Percentiles rank a stretch among this genome's conserved stretches.
Conservation (phyloP, 148 eudicot species). For the Silene conica region DNA sequence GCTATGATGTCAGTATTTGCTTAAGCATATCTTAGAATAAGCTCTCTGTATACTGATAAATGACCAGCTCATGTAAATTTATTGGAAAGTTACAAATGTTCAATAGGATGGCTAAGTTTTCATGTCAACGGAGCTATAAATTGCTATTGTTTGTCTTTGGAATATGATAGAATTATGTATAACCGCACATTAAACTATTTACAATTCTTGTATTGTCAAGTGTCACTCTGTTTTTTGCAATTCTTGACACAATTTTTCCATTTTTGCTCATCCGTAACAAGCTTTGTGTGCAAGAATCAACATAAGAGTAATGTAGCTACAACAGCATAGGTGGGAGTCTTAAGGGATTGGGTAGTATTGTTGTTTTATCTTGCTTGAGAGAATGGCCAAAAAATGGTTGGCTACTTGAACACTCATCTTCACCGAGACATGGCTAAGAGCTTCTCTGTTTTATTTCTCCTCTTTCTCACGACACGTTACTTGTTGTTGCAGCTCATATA, state of each 20-base stretch:
- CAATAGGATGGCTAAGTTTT: neutral
- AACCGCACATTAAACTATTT: neutral
- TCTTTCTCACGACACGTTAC: neutral
- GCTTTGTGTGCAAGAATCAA: neutral
- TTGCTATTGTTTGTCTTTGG: neutral
- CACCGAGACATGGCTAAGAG: neutral
- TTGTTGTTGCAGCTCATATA: conserved; percentile 78
- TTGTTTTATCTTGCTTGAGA: neutral
- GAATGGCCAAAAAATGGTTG: neutral
- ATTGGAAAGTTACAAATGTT: neutral
- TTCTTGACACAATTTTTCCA: neutral
- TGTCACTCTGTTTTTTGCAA: neutral
- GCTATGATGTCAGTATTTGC: neutral
- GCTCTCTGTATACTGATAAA: neutral
- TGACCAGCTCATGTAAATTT: neutral
- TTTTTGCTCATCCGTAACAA: neutral
- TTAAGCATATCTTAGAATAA: neutral
- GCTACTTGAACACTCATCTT: neutral
- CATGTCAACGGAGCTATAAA: neutral
- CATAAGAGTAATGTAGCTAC: neutral
- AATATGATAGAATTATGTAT: too few species aligned
- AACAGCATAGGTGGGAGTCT: neutral
- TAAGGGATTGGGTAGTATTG: neutral
- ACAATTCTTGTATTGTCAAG: neutral
- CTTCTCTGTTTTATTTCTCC: conserved; percentile 13